Base-by-base conservation (phyloP, 1,139 yeast species). In the Sugiyamaella sp. region DNA sequence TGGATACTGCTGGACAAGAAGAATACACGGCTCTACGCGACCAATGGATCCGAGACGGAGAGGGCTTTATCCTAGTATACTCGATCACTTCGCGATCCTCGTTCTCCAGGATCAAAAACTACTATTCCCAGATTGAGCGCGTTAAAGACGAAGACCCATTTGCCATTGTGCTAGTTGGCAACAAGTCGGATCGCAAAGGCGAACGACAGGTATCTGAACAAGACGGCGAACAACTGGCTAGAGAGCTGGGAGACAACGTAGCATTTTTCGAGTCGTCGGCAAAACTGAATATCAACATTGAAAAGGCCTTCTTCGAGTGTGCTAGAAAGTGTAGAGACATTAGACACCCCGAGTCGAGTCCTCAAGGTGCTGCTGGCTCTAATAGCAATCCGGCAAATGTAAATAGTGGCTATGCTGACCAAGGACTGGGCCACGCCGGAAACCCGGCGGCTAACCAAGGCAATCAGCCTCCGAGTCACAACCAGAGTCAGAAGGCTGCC, bases 1-100 rank as follows among this genome's bases (percentile, higher is more conserved):
- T 93, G 69, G 99, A 93, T 71, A 93, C 99, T 41, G 98, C 99
- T 14, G 99, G 99, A 43, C 98, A 91, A 76, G 99, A 93, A 72
- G 98, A 93, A 72, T 93, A 90, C 71, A 84, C 91, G 54, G 96
- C 97, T 27, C 86, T 93, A 93, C 80, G 98, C 66, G 98, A 93
- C 72, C 95, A 74, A 58, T 75, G 95, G 74, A 93, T 93, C 84
- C 80, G 96, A 59, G 89, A 95, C 16, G 97, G 97, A 47, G 96
- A 90, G 71, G 96, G 96, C 4, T 89, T 89, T 65, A 70, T 93
- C 54, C 77, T 93, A 57, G 98, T 93, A 9, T 93, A 91, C 70
- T 85, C 95, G 5, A 91, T 93, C 49, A 89, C 96, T 2, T 96
- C 91, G 64, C 85, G 89, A 59, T 84, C 86, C 63, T 87, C 97